Conservation (phyloP, 2,329 filamentous ascomycete species). For the Sclerotiophoma versabilis region DNA sequence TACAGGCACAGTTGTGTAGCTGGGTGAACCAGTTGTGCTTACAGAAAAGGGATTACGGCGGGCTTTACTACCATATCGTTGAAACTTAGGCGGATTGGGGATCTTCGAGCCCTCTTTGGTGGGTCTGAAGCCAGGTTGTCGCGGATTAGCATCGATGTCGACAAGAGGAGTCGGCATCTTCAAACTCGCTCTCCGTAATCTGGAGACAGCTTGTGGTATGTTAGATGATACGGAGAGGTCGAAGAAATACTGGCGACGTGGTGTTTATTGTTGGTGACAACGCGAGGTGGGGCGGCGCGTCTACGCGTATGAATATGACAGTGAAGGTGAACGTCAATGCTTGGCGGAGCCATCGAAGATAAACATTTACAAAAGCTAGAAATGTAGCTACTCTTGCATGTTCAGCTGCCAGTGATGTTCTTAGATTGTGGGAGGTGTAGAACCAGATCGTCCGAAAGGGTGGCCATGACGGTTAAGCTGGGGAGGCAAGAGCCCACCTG, state of each 20-base stretch:
- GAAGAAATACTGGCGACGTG: background rate
- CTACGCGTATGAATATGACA: slow-evolving; percentile 6
- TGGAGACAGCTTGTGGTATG: background rate
- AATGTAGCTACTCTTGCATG: background rate
- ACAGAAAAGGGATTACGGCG: slow-evolving; percentile 19
- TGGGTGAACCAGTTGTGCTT: slow-evolving; percentile 22
- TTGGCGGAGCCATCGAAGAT: background rate
- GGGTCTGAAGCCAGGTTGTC: slow-evolving; percentile 6
- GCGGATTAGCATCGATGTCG: slow-evolving; percentile 18
- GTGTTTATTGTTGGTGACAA: slow-evolving; percentile 3
- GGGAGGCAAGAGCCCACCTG: background rate
- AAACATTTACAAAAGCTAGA: background rate
- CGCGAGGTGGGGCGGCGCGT: slow-evolving; percentile 4
- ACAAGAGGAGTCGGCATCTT: slow-evolving; percentile 22
- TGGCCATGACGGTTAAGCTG: background rate
- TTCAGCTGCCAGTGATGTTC: background rate
- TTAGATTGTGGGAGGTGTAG: background rate
- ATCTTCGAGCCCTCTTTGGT: slow-evolving; percentile 19
- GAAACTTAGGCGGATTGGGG: slow-evolving; percentile 11
- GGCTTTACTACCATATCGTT: background rate
- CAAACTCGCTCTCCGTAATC: background rate
- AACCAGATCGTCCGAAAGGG: background rate
- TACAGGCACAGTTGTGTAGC: slow-evolving; percentile 1
- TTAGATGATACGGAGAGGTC: background rate
- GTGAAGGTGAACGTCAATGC: slow-evolving; percentile 17